These are phyloP conservation scores for Metschnikowia proteae DNA, from an alignment of 805 yeast genomes.

Conservation along the genomic window DNA sequence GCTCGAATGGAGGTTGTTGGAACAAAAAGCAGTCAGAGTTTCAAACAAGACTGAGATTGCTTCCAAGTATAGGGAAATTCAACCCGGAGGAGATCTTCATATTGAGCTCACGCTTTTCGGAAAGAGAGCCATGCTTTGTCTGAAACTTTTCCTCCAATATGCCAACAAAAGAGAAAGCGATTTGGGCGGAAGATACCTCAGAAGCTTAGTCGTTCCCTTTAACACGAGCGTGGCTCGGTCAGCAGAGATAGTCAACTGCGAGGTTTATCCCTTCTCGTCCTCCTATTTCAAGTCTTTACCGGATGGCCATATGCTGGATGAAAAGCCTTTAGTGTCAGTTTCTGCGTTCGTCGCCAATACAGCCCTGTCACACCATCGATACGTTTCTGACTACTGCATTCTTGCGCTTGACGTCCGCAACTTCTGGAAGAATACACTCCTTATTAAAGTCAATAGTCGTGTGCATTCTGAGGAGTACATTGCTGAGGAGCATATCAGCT, in stretches of 20 bases:
- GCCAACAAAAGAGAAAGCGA: slow-evolving; percentile 31
- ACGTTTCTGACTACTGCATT: slow-evolving; percentile 53
- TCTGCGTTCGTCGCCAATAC: slow-evolving; percentile 25
- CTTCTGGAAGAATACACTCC: slow-evolving; percentile 62
- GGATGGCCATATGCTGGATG: background rate
- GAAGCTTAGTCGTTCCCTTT: slow-evolving; percentile 65
- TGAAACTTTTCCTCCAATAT: slow-evolving; percentile 64
- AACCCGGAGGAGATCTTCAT: slow-evolving; percentile 38
- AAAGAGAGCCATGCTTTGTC: slow-evolving; percentile 67
- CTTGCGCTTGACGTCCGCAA: slow-evolving; percentile 76
- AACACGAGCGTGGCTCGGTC: slow-evolving; percentile 68
- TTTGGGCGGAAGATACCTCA: slow-evolving; percentile 30
- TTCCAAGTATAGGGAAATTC: slow-evolving; percentile 35
- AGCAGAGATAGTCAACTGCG: slow-evolving; percentile 71
- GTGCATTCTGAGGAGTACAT: slow-evolving; percentile 18
- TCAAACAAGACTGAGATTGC: slow-evolving; percentile 42
- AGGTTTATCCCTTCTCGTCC: slow-evolving; percentile 55
- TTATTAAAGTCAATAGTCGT: slow-evolving; percentile 28
- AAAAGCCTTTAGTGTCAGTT: slow-evolving; percentile 25
- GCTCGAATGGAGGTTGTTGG: slow-evolving; percentile 62
- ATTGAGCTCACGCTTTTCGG: slow-evolving; percentile 62
- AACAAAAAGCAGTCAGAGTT: slow-evolving; percentile 55
- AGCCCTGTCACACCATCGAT: slow-evolving; percentile 20
- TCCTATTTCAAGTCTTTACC: slow-evolving; percentile 22
- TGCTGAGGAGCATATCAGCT: slow-evolving; percentile 23